Evolutionary conservation across 495 filamentous ascomycete genomes (phyloP).

Genomic region (Penicillium angulare): DNA sequence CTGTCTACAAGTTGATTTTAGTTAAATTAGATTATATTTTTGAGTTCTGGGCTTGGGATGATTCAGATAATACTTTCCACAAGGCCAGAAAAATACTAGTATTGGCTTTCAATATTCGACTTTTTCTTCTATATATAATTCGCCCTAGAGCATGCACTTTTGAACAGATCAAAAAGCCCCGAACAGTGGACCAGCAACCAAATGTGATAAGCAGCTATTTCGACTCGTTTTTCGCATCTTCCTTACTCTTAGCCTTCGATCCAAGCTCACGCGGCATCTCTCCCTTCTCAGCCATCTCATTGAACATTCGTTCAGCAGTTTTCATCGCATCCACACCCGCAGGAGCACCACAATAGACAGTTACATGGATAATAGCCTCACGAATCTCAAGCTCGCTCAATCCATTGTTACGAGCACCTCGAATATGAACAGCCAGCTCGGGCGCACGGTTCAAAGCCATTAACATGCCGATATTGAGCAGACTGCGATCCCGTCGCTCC

Average conservation of each 20-base stretch:
- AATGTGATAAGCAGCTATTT: too few species aligned
- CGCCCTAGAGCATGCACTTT: too few species aligned
- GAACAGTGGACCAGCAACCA: too few species aligned
- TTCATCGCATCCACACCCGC: slow-evolving; percentile 37
- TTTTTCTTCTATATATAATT: too few species aligned
- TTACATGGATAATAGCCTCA: slow-evolving; percentile 50
- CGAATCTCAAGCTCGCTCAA: slow-evolving; percentile 49
- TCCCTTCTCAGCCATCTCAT: slow-evolving; percentile 18
- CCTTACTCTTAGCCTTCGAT: not conserved
- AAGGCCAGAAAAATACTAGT: too few species aligned
- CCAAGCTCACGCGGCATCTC: slow-evolving; percentile 12
- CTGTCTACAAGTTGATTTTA: not conserved
- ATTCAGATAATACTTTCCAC: too few species aligned
- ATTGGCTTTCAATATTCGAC: too few species aligned
- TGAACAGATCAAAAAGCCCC: too few species aligned
- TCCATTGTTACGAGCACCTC: slow-evolving; percentile 51
- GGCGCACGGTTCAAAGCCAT: slow-evolving; percentile 42
- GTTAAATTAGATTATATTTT: not conserved
- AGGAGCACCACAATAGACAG: slow-evolving; percentile 41
- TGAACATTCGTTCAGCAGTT: slow-evolving; percentile 11
- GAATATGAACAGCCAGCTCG: slow-evolving; percentile 49
- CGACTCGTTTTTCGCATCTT: too few species aligned
- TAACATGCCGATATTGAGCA: slow-evolving; percentile 53
- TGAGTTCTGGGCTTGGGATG: too few species aligned
- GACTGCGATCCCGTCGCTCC: slow-evolving; percentile 41